Evolutionary conservation across 768 basidiomycete genomes (phyloP), one percentile per base, ranked within the genome.

Genomic region (Asterophora lycoperdoides): DNA sequence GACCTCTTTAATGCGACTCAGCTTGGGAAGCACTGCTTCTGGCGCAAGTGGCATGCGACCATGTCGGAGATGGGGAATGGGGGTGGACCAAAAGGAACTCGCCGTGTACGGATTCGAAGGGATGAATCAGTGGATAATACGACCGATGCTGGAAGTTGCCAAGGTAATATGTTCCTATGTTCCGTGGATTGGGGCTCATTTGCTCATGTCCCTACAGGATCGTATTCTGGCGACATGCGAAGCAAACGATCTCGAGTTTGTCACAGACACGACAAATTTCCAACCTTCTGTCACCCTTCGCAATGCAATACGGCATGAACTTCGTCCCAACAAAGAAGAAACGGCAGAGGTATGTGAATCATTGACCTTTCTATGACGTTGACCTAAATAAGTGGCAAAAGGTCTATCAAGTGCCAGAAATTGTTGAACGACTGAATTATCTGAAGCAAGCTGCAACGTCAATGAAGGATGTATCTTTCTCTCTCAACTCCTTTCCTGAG

Each of bases 211-310:
- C 46, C 40, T 36, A n/a, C 28, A 93, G 90, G 81, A 86, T 45
- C 80, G 89, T 50, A 78, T 93, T n/a, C 64, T 92, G 1, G 84
- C 83, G 7, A 93, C 90, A 0, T 92, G 89, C 55, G 74, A 82
- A 38, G 78, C 68, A 9, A 70, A 89, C 53, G 61, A 65, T 1
- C 62, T 91, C 7, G 67, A 73, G 49, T 93, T 84, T 63, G 72
- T 84, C 35, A 67, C 69, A 15, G 90, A 93, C 58, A 63, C 68
- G 0, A 86, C 88, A 14, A 93, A 93, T 59, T 81, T 83, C 48
- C 83, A 90, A 55, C 86, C 89, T 2, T 73, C 75, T 5, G 49
- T 87, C 35, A 90, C 90, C 0, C 64, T 81, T 30, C 76, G 90
- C 14, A 93, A 93, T 64, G 77, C 79, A 14, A 73, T 92, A 30